Base-by-base conservation (phyloP, 1,284 basidiomycete genomes). In the Mixia osmundae region DNA sequence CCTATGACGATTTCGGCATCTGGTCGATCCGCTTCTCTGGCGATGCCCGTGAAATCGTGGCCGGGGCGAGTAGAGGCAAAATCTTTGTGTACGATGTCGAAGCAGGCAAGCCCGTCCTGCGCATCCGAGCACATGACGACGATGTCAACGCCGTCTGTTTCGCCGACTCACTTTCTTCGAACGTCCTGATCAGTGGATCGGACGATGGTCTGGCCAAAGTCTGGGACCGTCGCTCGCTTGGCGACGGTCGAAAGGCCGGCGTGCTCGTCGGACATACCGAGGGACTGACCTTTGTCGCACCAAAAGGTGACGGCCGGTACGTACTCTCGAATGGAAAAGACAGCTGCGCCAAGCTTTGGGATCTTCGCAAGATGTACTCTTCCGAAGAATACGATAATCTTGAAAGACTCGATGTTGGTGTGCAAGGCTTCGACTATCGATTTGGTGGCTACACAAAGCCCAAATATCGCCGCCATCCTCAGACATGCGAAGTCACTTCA, bases 251-350 rank as follows among this genome's bases (percentile, higher is more conserved):
- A 8, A 62, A 89, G 2, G 82, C 83, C 0, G 89, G 89, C 19
- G 76, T 87, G 0, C 65, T 97, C 2, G 72, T 83, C 16, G 89
- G 91, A 0, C 89, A 95, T 41, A 94, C 85, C 0, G 85, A 94
- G 52, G 85, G 83, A 24, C 75, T 91, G 44, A 83, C 83, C 4
- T 58, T 49, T 30, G 54, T 60, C 15, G 44, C 48, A 22, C 52
- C 57, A 3, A 59, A 59, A 37, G 60, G 82, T 9, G 91, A 97
- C 50, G 89, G 87, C 5, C 69, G 89, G 39, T 95, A 97, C 54
- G 64, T 91, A 37, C 72, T 95, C 25, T 87, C 78, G n/a, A 97
- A 97, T 52, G 83, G 83, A 33, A 97, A 97, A 57, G 91, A 97
- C 53, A 89, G 41, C 36, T 36, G 36, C 26, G 42, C 82, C 37